These are phyloP conservation scores for Eucalyptus globulus DNA, from an alignment of 345 rosid species.

Conservation along the genomic window DNA sequence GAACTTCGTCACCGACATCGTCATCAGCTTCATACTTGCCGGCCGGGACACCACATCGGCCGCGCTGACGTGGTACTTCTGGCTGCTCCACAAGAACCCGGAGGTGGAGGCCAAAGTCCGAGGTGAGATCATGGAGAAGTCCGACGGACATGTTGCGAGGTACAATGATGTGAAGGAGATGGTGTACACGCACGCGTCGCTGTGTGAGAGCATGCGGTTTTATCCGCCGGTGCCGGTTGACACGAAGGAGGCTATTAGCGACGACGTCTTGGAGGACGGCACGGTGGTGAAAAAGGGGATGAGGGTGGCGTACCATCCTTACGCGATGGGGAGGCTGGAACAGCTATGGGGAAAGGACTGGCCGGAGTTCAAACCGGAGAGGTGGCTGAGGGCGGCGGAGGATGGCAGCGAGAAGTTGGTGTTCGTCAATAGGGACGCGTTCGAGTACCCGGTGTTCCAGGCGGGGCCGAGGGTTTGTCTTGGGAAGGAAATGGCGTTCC, in stretches of 20 bases:
- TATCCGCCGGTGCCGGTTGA: constrained; percentile 37
- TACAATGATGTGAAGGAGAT: not conserved
- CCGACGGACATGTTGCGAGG: not conserved
- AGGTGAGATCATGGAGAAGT: constrained; percentile 21
- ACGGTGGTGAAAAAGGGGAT: constrained; percentile 25
- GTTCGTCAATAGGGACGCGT: constrained; percentile 22
- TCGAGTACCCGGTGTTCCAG: constrained; percentile 21
- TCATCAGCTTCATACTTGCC: constrained; percentile 47
- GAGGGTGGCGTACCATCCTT: constrained; percentile 21
- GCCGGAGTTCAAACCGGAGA: constrained; percentile 31
- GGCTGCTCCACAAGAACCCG: constrained; percentile 30
- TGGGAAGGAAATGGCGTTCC: constrained; percentile 32
- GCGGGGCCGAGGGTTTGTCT: constrained; percentile 36
- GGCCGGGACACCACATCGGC: constrained; percentile 66
- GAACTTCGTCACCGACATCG: constrained; percentile 13
- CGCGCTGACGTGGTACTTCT: constrained; percentile 65
- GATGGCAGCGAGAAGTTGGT: constrained; percentile 8
- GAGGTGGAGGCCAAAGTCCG: constrained; percentile 17
- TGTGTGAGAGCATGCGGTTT: constrained; percentile 13
- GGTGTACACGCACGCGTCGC: constrained; percentile 3
- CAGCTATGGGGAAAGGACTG: constrained; percentile 35
- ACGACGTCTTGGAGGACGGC: constrained; percentile 4
- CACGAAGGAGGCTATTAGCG: constrained; percentile 4
- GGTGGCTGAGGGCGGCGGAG: constrained; percentile 18
- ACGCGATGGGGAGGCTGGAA: constrained; percentile 36